Evolutionary conservation across 352 stramenopile genomes (phyloP), one percentile per base, ranked within the genome.

Genomic region (Pythium monospermum): DNA sequence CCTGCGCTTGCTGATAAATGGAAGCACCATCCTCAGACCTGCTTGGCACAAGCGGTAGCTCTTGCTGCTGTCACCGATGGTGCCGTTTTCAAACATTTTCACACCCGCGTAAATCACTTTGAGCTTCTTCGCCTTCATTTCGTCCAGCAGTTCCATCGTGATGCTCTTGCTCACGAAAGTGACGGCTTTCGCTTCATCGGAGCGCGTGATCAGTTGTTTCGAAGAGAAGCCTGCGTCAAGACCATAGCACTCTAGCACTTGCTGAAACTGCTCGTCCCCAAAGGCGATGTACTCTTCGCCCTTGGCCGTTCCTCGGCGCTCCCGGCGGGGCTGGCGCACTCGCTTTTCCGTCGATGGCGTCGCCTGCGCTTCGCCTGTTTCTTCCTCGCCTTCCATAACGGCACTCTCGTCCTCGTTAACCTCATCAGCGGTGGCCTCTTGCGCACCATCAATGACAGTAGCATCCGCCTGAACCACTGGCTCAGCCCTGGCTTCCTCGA

Each of bases 11-110:
- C 49, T 71, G 71, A 93, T 87, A 64, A 79, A 90, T 16, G 85
- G 84, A 33, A 96, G 69, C n/a, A 94, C 71, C 51, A 96, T 75
- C 18, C 66, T 61, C 21, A 97, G 47, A 26, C 90, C 88, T 6
- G 90, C 78, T 53, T 97, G 89, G 50, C 83, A 96, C 18, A 98
- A 60, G 12, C 91, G 88, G 70, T 94, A 97, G 15, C 82, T 75
- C 40, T 83, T 86, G 12, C 69, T 76, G 39, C 79, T 71, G 15
- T 81, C 68, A 1, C 59, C 56, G 22, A 83, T 73, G 39, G 91
- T 86, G 54, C 89, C 95, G 52, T 86, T 83, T 53, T 96, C 87
- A 52, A 98, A 97, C 57, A 96, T 87, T 64, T 96, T 95, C 27
- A 97, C 71, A 5, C 91, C 91, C 19, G 88, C 85, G 66, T 96